phyloP scores from a whole-genome alignment of 202 grass and related monocot genomes.

The Brachypodium distachyon region DNA sequence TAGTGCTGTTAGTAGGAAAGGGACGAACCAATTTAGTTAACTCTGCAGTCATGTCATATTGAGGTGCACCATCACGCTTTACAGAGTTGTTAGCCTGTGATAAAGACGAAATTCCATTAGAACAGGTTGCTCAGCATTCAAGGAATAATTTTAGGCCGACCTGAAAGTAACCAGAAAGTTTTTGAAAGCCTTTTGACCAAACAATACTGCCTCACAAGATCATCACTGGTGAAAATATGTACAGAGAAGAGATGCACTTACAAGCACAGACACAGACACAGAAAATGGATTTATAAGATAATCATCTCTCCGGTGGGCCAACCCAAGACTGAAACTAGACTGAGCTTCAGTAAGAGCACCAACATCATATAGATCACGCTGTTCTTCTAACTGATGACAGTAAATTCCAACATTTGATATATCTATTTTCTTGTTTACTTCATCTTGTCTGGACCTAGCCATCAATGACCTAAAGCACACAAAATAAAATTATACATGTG shows the following conservation, averaged over 20 bases:
- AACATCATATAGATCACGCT: constrained; percentile 36
- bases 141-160: neutral
- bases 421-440: constrained; percentile 88
- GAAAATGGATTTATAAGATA: constrained; percentile 83
- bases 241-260: constrained; percentile 38
- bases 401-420: constrained; percentile 81
- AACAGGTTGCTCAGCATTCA: constrained; percentile 7
- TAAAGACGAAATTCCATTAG: constrained; percentile 4
- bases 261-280: constrained; percentile 64
- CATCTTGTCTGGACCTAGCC: constrained; percentile 62
- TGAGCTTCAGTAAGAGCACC: constrained; percentile 33
- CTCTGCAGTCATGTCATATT: constrained; percentile 75
- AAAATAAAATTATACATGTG: constrained; percentile 15
- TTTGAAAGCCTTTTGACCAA: constrained; percentile 7
- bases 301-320: constrained; percentile 55
- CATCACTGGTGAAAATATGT: constrained; percentile 15
- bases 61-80: constrained; percentile 75
- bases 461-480: constrained; percentile 53
- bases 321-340: constrained; percentile 25
- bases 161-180: constrained; percentile 5
- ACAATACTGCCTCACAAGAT: constrained; percentile 6
- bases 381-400: constrained; percentile 54
- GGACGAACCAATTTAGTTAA: constrained; percentile 76
- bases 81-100: constrained; percentile 69
- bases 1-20: neutral